Evolutionary conservation across 371 early-diverging fungal genomes (phyloP).

Genomic region (Capillidium rhysosporum): DNA sequence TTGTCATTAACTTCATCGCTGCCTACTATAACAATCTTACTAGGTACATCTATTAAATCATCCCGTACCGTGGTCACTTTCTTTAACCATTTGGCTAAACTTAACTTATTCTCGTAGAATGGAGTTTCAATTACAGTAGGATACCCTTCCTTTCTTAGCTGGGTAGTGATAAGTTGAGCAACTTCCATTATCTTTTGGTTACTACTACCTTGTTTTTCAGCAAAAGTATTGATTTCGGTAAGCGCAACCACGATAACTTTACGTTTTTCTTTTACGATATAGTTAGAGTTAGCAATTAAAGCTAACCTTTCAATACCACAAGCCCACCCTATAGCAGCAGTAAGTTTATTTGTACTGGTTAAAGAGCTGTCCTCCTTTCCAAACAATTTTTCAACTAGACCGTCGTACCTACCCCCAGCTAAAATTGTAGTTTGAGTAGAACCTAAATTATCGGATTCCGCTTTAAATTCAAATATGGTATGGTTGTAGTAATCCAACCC

Average conservation of each 20-base stretch:
- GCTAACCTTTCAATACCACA: slow-evolving; percentile 1
- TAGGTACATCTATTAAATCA: no score
- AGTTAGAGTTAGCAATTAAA: not conserved
- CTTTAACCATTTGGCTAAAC: no score
- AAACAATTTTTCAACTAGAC: slow-evolving; percentile 23
- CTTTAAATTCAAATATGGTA: slow-evolving; percentile 34
- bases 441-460: slow-evolving; percentile 18
- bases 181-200: no score
- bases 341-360: slow-evolving; percentile 3
- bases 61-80: no score
- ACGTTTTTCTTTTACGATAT: no score
- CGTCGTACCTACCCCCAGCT: slow-evolving; percentile 44
- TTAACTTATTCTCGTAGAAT: no score
- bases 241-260: no score
- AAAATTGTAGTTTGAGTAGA: slow-evolving; percentile 32
- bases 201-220: no score
- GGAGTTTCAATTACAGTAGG: no score
- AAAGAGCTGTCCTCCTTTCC: slow-evolving; percentile 18
- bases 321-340: not conserved
- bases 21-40: no score
- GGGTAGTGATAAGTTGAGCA: not conserved
- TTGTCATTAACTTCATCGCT: no score
- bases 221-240: no score
- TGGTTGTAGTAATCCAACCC: slow-evolving; percentile 44
- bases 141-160: not conserved